Percentiles rank a stretch among this genome's conserved stretches.
These are phyloP conservation scores for Raddia distichophylla DNA, from an alignment of 176 grass and related monocot species.

Conservation along the genomic window DNA sequence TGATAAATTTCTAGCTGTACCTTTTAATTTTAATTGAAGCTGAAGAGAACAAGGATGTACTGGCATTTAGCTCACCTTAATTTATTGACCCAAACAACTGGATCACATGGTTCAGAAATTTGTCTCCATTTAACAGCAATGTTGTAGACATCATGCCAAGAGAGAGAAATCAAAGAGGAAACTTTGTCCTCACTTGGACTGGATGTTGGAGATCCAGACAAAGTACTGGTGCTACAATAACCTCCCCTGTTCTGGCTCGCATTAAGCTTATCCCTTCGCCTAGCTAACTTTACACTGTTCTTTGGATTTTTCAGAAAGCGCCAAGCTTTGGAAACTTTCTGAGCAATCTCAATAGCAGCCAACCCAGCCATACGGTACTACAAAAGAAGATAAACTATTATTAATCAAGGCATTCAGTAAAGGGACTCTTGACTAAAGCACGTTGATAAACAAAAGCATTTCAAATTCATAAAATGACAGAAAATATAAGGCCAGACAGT, in stretches of 20 bases:
- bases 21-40: too few relatives aligned
- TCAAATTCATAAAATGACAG: not conserved
- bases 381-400: conserved; percentile 42
- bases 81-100: conserved; percentile 99
- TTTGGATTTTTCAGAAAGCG: conserved; percentile 81
- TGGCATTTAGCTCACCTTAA: conserved; percentile 66
- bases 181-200: conserved; percentile 71
- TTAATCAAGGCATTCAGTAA: not conserved
- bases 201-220: conserved; percentile 60
- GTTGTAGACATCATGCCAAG: conserved; percentile 95
- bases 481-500: conserved; percentile 13
- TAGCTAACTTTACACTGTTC: conserved; percentile 67
- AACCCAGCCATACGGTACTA: conserved; percentile 94
- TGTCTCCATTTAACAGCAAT: conserved; percentile 96
- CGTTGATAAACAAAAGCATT: conserved; percentile 5
- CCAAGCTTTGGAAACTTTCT: conserved; percentile 95
- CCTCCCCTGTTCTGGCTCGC: conserved; percentile 85
- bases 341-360: conserved; percentile 97
- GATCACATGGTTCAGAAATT: conserved; percentile 97
- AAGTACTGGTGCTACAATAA: conserved; percentile 71
- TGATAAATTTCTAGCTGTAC: too few relatives aligned
- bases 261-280: conserved; percentile 84
- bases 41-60: not conserved
- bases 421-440: conserved; percentile 9
- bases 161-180: conserved; percentile 63